These are phyloP conservation scores for Fusarium fujikuroi DNA, from an alignment of 2,329 filamentous ascomycete species.

Conservation along the genomic window DNA sequence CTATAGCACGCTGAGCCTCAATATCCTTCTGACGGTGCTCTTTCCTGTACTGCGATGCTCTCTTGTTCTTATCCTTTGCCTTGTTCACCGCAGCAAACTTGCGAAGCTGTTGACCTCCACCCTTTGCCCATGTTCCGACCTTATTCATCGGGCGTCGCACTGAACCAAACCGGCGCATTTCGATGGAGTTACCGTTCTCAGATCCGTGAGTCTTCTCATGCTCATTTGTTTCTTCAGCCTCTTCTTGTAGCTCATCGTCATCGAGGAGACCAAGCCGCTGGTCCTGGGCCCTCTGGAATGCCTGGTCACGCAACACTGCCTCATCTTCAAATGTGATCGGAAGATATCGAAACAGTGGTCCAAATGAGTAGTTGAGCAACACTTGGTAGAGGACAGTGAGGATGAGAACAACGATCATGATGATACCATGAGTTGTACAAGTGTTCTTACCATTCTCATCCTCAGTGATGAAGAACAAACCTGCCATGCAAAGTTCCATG, in stretches of 20 bases:
- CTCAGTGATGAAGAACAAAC: constrained; percentile 83
- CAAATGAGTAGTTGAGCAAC: constrained; percentile 84
- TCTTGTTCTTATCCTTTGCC: constrained; percentile 43
- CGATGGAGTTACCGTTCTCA: too few relatives aligned
- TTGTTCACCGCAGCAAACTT: constrained; percentile 52
- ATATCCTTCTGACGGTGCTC: constrained; percentile 68
- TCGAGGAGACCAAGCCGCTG: constrained; percentile 71
- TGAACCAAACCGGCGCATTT: constrained; percentile 52
- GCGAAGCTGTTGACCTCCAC: constrained; percentile 60
- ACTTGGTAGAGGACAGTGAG: constrained; percentile 83
- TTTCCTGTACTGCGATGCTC: constrained; percentile 59
- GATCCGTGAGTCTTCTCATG: too few relatives aligned
- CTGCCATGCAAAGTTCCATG: constrained; percentile 91
- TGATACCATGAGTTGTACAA: constrained; percentile 80
- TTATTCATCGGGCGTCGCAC: constrained; percentile 59
- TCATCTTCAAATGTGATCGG: constrained; percentile 97
- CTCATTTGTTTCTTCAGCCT: too few relatives aligned
- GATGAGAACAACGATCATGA: constrained; percentile 81
- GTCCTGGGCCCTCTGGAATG: constrained; percentile 83
- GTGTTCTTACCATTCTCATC: constrained; percentile 64
- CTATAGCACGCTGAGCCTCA: constrained; percentile 78
- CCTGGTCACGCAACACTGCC: constrained; percentile 88
- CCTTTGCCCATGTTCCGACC: constrained; percentile 52
- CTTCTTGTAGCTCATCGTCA: constrained; percentile 55
- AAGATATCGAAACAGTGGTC: constrained; percentile 85